Base-by-base conservation (phyloP, 2,329 filamentous ascomycete genomes). In the Fusarium piperis region DNA sequence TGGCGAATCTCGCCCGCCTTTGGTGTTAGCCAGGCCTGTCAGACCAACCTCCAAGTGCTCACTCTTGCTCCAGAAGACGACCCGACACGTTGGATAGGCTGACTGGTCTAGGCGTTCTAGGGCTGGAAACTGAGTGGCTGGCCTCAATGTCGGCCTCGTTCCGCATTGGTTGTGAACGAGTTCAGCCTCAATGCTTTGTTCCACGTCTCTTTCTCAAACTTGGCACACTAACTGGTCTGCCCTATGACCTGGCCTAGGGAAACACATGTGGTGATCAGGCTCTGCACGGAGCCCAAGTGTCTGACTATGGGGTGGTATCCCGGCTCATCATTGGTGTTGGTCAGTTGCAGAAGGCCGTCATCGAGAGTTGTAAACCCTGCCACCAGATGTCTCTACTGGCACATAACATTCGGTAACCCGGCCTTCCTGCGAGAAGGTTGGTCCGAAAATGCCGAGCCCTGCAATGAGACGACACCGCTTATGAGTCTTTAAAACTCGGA, bases 61-160 rank as follows among this genome's bases (percentile, higher is more conserved):
- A 48, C 36, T n/a, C 32, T 46, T 15, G 11, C 15, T 15, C 39
- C 39, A 44, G 33, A 41, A 46, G 68, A 44, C 26, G 56, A 36
- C 38, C 51, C 33, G 20, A 62, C 33, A 48, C 53, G 16, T 53
- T 30, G 53, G 59, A 70, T 63, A 55, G 53, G 35, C 26, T 52
- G 58, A 59, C n/a, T 52, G 39, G 52, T 26, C 55, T 53, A 12
- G 18, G 51, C 33, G 26, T 48, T 30, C 28, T 48, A 48, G 44
- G 44, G 44, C 44, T 46, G 56, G 44, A 59, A 63, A 58, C 48
- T 38, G 15, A 57, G 58, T 62, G 69, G 59, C 46, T 39, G 70
- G 70, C 62, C 70, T 72, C 70, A 72, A 58, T 32, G 63, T 46
- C 39, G 55, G 46, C 41, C 36, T n/a, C 36, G 30, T 35, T 51